These are phyloP conservation scores for Nelumbo lutea DNA, from an alignment of 164 flowering plant species.

Conservation along the genomic window DNA sequence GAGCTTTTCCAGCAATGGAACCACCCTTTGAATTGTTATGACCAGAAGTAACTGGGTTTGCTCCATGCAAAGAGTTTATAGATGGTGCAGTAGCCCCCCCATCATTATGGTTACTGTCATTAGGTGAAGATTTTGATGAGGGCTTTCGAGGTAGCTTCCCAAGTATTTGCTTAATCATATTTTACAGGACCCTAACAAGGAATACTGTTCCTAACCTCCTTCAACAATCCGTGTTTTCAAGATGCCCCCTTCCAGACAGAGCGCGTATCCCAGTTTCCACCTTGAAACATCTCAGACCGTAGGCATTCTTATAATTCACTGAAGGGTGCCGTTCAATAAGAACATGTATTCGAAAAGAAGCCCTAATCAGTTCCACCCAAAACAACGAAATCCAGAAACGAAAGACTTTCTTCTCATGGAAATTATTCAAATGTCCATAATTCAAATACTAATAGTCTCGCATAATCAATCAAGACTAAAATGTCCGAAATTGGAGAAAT, in stretches of 20 bases:
- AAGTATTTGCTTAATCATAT: constrained; percentile 70
- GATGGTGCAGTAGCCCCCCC: constrained; percentile 26
- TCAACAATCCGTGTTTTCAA: background rate
- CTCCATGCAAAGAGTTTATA: constrained; percentile 26
- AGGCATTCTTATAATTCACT: constrained; percentile 9
- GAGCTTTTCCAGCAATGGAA: constrained; percentile 27
- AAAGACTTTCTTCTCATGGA: background rate
- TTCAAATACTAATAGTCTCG: background rate
- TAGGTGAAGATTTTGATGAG: constrained; percentile 51
- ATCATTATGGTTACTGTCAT: constrained; percentile 25
- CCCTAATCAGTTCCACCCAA: constrained; percentile 9
- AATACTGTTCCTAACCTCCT: constrained; percentile 20
- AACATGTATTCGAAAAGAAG: background rate
- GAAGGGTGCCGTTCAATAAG: background rate
- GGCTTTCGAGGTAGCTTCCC: constrained; percentile 73
- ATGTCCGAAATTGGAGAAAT: background rate
- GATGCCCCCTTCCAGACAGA: background rate
- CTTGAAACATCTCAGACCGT: constrained; percentile 1
- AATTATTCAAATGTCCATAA: constrained; percentile 1
- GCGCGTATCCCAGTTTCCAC: background rate
- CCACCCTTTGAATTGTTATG: constrained; percentile 23
- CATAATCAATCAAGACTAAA: background rate
- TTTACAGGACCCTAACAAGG: constrained; percentile 27
- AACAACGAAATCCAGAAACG: background rate
- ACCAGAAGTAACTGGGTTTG: constrained; percentile 19